Percentiles rank a stretch among this genome's conserved stretches.
phyloP scores from a whole-genome alignment of 2,329 filamentous ascomycete species.

The Phaeosphaeriaceae sp. region DNA sequence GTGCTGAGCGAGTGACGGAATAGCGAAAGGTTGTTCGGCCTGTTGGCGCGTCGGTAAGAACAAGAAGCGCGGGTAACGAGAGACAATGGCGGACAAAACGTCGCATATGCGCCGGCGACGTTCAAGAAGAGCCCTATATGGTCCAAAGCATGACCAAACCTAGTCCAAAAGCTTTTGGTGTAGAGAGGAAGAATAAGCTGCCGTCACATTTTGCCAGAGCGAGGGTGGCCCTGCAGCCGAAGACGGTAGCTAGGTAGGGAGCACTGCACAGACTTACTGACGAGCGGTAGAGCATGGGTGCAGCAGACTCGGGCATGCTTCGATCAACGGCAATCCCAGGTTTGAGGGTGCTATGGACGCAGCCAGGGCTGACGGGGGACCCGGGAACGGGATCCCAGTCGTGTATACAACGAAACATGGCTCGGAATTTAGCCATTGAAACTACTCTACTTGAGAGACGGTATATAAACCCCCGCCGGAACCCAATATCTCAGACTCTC shows the following conservation, averaged over 20 bases:
- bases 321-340: conserved; percentile 43
- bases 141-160: conserved; percentile 17
- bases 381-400: conserved; percentile 35
- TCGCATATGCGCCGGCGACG: conserved; percentile 22
- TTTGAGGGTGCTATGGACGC: conserved; percentile 36
- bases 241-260: conserved; percentile 15
- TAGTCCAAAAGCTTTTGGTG: conserved; percentile 30
- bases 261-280: conserved; percentile 35
- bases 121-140: conserved; percentile 33
- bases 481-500: conserved; percentile 35
- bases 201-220: conserved; percentile 38
- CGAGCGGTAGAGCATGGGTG: conserved; percentile 36
- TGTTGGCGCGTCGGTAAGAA: conserved; percentile 28
- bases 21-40: conserved; percentile 23
- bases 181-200: conserved; percentile 32
- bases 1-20: conserved; percentile 29
- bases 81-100: conserved; percentile 17
- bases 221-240: conserved; percentile 38
- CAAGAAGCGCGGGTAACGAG: conserved; percentile 21
- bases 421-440: conserved; percentile 42
- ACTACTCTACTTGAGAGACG: conserved; percentile 41
- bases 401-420: conserved; percentile 32
- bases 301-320: conserved; percentile 34
- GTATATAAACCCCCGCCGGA: conserved; percentile 37
- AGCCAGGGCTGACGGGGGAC: conserved; percentile 33